Percentiles rank a stretch among this genome's conserved stretches.
These are phyloP conservation scores for Inga laurina DNA, from an alignment of 306 rosid genomes.

Conservation along the genomic window DNA sequence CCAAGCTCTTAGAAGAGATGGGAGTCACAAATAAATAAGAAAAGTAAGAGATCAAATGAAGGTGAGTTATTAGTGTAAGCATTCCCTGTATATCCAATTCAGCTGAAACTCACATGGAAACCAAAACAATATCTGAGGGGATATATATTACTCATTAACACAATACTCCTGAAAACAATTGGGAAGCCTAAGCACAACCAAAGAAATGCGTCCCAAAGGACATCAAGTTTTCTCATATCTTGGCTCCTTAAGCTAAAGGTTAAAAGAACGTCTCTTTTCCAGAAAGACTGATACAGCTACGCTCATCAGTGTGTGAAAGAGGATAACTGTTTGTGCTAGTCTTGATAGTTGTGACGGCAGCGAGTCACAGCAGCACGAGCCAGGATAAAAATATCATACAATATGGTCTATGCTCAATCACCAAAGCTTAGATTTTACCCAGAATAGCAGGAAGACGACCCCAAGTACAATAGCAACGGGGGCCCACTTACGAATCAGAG, in stretches of 20 bases:
- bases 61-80: neutral
- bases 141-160: constrained; percentile 30
- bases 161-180: constrained; percentile 38
- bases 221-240: constrained; percentile 41
- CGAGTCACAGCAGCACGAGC: constrained; percentile 25
- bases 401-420: constrained; percentile 36
- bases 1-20: neutral
- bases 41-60: neutral
- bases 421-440: constrained; percentile 93
- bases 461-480: constrained; percentile 98
- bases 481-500: constrained; percentile 91
- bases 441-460: constrained; percentile 95
- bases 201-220: constrained; percentile 38
- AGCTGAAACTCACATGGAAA: constrained; percentile 6
- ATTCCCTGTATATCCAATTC: constrained; percentile 23
- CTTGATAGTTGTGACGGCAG: constrained; percentile 15
- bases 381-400: neutral
- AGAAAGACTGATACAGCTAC: constrained; percentile 36
- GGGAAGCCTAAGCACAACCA: constrained; percentile 16
- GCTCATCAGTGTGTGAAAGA: constrained; percentile 34
- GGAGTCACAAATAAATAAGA: neutral
- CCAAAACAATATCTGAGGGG: constrained; percentile 13
- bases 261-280: constrained; percentile 27
- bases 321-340: constrained; percentile 22
- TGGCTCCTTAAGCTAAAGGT: constrained; percentile 35